Evolutionary conservation across 140 eudicot species (phyloP), one percentile per base, ranked within the genome.

Genomic region (Bidens hawaiensis): DNA sequence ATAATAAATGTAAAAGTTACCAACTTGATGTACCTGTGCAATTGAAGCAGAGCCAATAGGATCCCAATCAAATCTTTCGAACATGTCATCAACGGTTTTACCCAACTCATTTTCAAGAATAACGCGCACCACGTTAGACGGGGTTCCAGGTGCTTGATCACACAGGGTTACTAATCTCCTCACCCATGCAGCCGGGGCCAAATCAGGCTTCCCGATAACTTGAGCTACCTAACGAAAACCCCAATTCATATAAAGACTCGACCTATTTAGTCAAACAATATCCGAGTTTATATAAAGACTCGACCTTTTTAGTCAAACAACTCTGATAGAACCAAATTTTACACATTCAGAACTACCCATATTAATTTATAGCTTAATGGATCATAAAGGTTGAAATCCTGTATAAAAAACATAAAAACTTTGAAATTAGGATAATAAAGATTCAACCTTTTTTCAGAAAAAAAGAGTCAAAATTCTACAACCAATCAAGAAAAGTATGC

Each of bases 161-260:
- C 96, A 88, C 19, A 93, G 57, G 25, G 96, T 93, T 33, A 93
- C 99, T 13, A 93, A 86, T 79, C 82, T 83, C 76, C 74, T 73
- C 17, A 93, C 99, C 99, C 99, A 93, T 22, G 99, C 87, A 65
- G 95, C 84, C 4, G 99, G 96, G 13, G 96, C 99, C 86, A 87
- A 81, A 34, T 91, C 99, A 30, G 99, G 99, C 75, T 91, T 91
- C 81, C 99, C 99, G 59, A 87, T 45, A 24, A 91, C 81, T 78
- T 91, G 96, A 49, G 99, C 99, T 59, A 91, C 74, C 99, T 91
- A 61, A 36, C 36, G 15, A 28, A 72, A 50, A 21, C 65, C 57
- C 40, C 36, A 57, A 19, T 27, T 69, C 48, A 33, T 13, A 56
- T 21, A 45, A 59, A 47, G 47, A 50, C 28, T 28, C 47, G 27